Evolutionary conservation across 2,329 filamentous ascomycete species (phyloP), one percentile per base, ranked within the genome.

Genomic region (Lachnellula arida): DNA sequence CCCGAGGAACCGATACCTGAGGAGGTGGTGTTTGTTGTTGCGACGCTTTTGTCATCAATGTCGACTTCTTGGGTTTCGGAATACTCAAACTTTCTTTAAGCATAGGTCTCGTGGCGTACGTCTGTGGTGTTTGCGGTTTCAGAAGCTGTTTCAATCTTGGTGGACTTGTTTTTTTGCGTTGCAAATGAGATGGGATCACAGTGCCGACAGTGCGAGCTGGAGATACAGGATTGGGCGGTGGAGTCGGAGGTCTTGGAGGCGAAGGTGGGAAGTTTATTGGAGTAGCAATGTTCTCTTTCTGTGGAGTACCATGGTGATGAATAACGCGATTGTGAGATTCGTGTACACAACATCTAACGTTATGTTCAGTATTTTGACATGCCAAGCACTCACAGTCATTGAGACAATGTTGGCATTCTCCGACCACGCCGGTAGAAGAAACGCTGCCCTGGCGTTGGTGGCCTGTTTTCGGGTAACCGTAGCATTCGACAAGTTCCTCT

Each of bases 391-490:
- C 56, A 40, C 63, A 68, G 48, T 67, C 65, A 46, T 68, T 61
- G 25, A 63, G 57, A 39, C 64, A 68, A 46, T 68, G 65, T 49
- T 68, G 65, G 23, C 66, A 68, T 48, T 61, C 57, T 25, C 65
- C 66, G 46, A 68, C 51, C 17, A 62, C 39, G 2, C 62, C 66
- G 4, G 58, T 53, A 22, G 34, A 54, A 7, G 56, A 49, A n/a
- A 62, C 60, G 40, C 64, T 67, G 7, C 60, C 55, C 25, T 59
- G 54, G 15, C 54, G 51, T 35, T 54, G 35, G 51, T 67, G 62
- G 22, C 64, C 63, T 19, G 65, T 67, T 43, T 59, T 50, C 43
- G 65, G 65, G 56, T 66, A 67, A 2, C 64, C 65, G 46, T 54
- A 53, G 42, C 65, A 67, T 35, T 64, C 61, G 15, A 66, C 55